Conservation (phyloP, 164 flowering plant species). For the Cinnamomum chago region DNA sequence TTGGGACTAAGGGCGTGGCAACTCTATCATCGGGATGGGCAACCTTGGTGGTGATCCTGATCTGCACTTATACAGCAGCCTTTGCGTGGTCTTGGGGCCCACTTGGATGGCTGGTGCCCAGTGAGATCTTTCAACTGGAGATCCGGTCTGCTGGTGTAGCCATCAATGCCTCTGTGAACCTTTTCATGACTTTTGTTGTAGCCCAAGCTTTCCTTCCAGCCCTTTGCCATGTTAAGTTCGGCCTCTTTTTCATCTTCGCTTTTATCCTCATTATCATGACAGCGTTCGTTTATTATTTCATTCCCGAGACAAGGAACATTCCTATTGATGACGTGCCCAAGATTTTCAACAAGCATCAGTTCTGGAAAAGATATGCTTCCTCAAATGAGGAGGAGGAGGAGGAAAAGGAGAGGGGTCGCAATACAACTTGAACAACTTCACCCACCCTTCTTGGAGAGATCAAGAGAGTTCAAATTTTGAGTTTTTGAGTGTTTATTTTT, state of each 20-base stretch:
- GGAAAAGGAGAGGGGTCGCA: background rate
- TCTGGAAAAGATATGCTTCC: background rate
- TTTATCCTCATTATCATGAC: background rate
- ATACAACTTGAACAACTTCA: background rate
- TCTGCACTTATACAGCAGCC: background rate
- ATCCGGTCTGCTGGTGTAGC: background rate
- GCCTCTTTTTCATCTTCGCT: background rate
- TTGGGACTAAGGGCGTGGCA: background rate
- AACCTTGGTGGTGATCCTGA: background rate
- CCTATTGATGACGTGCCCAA: background rate
- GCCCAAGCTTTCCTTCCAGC: background rate
- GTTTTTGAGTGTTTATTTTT: no score
- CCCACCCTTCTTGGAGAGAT: background rate
- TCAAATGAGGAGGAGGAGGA: no score
- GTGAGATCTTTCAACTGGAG: background rate
- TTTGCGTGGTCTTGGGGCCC: slow-evolving; percentile 2
- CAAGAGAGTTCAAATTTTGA: no score
- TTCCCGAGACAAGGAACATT: background rate
- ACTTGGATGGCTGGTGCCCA: background rate
- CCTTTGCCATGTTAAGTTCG: background rate
- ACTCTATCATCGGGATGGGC: background rate
- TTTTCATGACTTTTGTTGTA: background rate
- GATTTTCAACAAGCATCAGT: background rate
- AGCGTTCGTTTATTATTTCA: background rate
- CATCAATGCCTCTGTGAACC: background rate